Conservation (phyloP, 202 grass and related monocot genomes). For the Zizania palustris region DNA sequence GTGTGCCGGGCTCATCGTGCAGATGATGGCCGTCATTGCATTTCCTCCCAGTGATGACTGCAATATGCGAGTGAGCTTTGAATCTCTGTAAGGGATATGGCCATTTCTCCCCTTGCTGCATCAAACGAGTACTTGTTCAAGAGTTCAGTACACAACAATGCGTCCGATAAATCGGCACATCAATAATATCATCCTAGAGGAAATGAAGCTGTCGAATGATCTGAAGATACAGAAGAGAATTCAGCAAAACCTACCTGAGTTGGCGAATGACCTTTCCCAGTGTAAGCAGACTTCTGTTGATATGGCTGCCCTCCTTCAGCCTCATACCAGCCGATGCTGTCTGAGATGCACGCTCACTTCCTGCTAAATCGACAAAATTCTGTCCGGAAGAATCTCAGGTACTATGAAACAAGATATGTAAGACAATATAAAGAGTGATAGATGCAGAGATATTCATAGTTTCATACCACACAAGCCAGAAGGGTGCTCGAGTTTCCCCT, state of each 20-base stretch:
- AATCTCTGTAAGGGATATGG: constrained; percentile 88
- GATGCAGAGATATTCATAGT: not conserved
- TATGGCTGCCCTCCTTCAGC: constrained; percentile 94
- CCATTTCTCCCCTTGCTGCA: constrained; percentile 82
- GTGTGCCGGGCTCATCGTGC: constrained; percentile 87
- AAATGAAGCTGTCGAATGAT: not conserved
- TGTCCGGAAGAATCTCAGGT: constrained; percentile 31
- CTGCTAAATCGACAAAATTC: constrained; percentile 98
- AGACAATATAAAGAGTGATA: not conserved
- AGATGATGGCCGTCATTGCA: constrained; percentile 85
- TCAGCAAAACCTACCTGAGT: constrained; percentile 68
- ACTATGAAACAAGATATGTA: not conserved
- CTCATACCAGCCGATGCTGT: constrained; percentile 64
- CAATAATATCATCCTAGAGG: not conserved
- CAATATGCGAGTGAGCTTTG: constrained; percentile 89
- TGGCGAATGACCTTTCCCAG: constrained; percentile 94
- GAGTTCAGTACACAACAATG: not conserved
- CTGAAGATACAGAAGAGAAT: constrained; percentile 2
- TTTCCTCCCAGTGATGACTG: constrained; percentile 84
- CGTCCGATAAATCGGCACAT: too few relatives aligned
- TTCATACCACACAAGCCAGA: constrained; percentile 79
- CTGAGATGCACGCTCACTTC: constrained; percentile 92
- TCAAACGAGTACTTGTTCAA: constrained; percentile 17
- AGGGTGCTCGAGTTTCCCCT: constrained; percentile 70
- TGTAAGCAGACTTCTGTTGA: constrained; percentile 90